A percentile compares a stretch with the other conserved stretches of the same genome.
Evolutionary conservation across 179 eudicot species (phyloP).

Genomic region (Spinacia oleracea): DNA sequence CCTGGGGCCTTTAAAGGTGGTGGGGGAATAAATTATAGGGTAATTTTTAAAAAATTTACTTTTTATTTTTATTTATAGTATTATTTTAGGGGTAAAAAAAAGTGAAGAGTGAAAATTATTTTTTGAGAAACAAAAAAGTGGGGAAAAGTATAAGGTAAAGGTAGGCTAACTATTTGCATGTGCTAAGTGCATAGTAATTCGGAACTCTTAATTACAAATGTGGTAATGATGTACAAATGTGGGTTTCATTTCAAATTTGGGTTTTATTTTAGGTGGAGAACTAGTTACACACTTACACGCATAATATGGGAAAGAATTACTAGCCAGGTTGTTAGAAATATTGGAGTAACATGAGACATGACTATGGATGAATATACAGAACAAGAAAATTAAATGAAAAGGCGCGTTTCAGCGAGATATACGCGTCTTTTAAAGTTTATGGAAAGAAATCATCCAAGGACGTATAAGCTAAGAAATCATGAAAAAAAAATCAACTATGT

Average conservation of each 20-base stretch:
- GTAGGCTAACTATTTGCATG: constrained; percentile 27
- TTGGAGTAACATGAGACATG: neutral
- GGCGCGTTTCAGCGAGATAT: too few relatives aligned
- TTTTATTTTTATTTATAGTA: neutral
- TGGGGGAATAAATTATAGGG: constrained; percentile 11
- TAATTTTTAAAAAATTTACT: constrained; percentile 20
- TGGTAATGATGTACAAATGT: constrained; percentile 26
- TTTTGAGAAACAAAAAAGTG: neutral
- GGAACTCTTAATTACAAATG: constrained; percentile 23
- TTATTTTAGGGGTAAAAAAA: neutral
- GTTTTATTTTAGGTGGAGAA: neutral
- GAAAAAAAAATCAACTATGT: too few relatives aligned
- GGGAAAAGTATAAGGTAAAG: constrained; percentile 3
- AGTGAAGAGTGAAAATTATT: neutral
- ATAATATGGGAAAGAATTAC: too few relatives aligned
- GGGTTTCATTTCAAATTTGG: constrained; percentile 12
- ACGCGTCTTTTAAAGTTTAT: neutral
- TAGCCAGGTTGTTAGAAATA: neutral
- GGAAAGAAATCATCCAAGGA: too few relatives aligned
- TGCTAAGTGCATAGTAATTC: constrained; percentile 25
- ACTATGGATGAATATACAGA: neutral
- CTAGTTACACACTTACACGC: neutral
- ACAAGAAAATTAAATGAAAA: neutral
- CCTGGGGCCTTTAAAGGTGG: constrained; percentile 26
- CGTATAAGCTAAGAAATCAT: too few relatives aligned